Conservation (phyloP, 768 basidiomycete species). For the Leccinum longicurvipes region DNA sequence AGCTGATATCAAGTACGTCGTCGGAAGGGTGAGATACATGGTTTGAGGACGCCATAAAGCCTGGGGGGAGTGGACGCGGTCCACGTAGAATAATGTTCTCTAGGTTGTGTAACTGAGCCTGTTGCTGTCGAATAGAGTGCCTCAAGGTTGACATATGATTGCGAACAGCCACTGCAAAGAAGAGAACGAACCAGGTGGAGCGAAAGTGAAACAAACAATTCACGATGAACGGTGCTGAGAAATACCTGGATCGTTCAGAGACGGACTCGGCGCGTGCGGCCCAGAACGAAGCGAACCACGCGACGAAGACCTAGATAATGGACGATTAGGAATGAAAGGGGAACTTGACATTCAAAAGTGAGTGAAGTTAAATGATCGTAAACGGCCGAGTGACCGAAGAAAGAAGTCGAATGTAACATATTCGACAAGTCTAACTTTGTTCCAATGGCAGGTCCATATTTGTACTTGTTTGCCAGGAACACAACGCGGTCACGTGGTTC, state of each 20-base stretch:
- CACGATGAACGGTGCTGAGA: slow-evolving; percentile 21
- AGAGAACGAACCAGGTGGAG: slow-evolving; percentile 24
- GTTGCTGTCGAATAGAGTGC: slow-evolving; percentile 80
- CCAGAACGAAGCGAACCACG: slow-evolving; percentile 46
- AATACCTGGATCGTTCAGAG: slow-evolving; percentile 65
- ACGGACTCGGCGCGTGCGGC: slow-evolving; percentile 54
- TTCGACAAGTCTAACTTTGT: not conserved
- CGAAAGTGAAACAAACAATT: slow-evolving; percentile 22
- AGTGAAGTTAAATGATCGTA: slow-evolving; percentile 26
- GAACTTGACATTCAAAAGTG: slow-evolving; percentile 34
- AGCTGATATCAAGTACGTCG: slow-evolving; percentile 32
- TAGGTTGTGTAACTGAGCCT: slow-evolving; percentile 69
- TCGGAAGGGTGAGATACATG: slow-evolving; percentile 33
- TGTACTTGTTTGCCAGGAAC: slow-evolving; percentile 19
- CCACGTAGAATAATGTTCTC: slow-evolving; percentile 67
- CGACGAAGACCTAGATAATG: slow-evolving; percentile 47
- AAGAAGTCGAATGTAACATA: not conserved
- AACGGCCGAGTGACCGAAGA: slow-evolving; percentile 16
- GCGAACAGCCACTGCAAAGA: slow-evolving; percentile 61
- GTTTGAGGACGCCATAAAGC: slow-evolving; percentile 40
- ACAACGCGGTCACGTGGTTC: slow-evolving; percentile 31
- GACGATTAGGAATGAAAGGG: slow-evolving; percentile 33
- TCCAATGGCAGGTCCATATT: slow-evolving; percentile 16
- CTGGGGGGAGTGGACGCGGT: slow-evolving; percentile 54
- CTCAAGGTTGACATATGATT: slow-evolving; percentile 79